A percentile compares a stretch with the other conserved stretches of the same genome.
Conservation (phyloP, 495 filamentous ascomycete species). For the Sphaerosporella brunnea region DNA sequence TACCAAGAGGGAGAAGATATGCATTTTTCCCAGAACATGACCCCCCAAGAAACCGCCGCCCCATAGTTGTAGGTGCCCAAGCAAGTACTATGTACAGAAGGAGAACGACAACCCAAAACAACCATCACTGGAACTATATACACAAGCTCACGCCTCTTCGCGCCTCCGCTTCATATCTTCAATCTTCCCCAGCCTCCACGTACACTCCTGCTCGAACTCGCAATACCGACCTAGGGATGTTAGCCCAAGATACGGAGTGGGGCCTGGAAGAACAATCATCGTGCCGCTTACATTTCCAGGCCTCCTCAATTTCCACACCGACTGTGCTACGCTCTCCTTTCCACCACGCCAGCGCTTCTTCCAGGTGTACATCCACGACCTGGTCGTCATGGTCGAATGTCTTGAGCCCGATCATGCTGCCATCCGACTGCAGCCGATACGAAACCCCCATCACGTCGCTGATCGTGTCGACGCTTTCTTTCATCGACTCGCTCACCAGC, state of each 20-base stretch:
- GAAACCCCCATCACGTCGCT: conserved; percentile 45
- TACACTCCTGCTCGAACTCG: conserved; percentile 38
- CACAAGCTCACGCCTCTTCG: not conserved
- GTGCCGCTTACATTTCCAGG: conserved; percentile 59
- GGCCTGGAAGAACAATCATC: conserved; percentile 20
- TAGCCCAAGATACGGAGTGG: conserved; percentile 10
- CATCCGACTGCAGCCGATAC: conserved; percentile 37
- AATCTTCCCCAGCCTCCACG: conserved; percentile 35
- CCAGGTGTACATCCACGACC: conserved; percentile 44
- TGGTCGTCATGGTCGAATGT: conserved; percentile 51
- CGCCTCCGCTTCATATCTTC: not conserved
- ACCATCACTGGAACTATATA: too few relatives aligned
- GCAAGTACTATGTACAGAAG: not conserved
- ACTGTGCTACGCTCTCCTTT: conserved; percentile 52
- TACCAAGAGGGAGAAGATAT: not conserved
- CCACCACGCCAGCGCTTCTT: conserved; percentile 70
- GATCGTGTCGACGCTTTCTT: conserved; percentile 35
- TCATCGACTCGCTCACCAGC: conserved; percentile 43
- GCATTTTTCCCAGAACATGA: not conserved
- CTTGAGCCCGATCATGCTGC: conserved; percentile 45
- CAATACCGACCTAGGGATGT: conserved; percentile 26
- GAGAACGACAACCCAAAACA: not conserved
- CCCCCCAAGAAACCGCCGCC: too few relatives aligned
- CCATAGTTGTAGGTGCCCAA: too few relatives aligned
- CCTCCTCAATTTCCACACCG: conserved; percentile 78